Conservation (phyloP, 129 eudicot species). For the Flaveria sonorensis region DNA sequence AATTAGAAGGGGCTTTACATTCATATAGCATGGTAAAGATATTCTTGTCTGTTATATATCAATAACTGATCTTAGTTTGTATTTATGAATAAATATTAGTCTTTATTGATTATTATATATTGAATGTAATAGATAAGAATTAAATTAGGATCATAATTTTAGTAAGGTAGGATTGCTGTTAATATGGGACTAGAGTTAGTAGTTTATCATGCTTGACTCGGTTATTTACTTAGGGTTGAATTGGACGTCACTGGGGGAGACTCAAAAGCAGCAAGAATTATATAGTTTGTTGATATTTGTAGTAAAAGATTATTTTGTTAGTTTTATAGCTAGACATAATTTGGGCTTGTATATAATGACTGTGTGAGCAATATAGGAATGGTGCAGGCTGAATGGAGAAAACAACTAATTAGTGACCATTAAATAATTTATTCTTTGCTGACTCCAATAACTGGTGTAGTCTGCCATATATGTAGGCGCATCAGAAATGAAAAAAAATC, state of each 20-base stretch:
- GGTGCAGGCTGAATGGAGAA: neutral
- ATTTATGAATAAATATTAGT: no score
- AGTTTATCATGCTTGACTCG: neutral
- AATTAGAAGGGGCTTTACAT: no score
- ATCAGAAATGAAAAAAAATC: neutral
- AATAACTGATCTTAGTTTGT: no score
- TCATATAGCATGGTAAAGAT: no score
- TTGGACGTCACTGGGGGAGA: neutral
- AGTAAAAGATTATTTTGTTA: neutral
- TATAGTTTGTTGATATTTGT: neutral
- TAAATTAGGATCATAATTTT: no score
- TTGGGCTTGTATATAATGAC: neutral
- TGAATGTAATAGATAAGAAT: no score
- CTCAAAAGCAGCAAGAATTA: neutral
- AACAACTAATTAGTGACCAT: no score
- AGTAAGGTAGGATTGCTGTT: no score
- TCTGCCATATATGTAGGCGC: neutral
- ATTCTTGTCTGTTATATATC: no score
- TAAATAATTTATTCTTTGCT: no score
- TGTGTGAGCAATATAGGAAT: neutral
- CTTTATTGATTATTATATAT: no score
- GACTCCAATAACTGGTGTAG: neutral
- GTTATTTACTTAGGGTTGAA: neutral
- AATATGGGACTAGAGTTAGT: no score
- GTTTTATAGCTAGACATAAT: neutral